phyloP scores from a whole-genome alignment of 495 filamentous ascomycete genomes.

The Amorphotheca resinae region DNA sequence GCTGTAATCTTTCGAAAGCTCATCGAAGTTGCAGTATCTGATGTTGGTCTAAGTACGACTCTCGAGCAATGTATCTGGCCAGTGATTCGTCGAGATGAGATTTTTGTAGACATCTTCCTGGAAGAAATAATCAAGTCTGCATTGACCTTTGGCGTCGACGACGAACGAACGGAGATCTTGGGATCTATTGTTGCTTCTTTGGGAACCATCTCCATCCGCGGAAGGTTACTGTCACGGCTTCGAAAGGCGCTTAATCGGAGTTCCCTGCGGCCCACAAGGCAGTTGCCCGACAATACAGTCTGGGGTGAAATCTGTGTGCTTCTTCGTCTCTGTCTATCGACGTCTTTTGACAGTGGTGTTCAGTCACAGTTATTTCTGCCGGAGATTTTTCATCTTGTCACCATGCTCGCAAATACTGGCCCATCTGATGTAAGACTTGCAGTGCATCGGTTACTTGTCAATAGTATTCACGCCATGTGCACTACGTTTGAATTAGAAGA shows the following conservation, averaged over 20 bases:
- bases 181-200: conserved; percentile 47
- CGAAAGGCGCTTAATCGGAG: conserved; percentile 51
- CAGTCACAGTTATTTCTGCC: conserved; percentile 52
- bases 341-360: conserved; percentile 51
- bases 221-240: conserved; percentile 46
- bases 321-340: conserved; percentile 47
- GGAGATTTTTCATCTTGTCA: conserved; percentile 54
- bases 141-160: conserved; percentile 38
- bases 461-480: conserved; percentile 52
- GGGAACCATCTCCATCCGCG: conserved; percentile 47
- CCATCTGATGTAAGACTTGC: conserved; percentile 37
- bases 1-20: conserved; percentile 48
- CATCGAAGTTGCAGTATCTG: conserved; percentile 45
- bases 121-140: conserved; percentile 51
- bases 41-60: conserved; percentile 41
- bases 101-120: conserved; percentile 47
- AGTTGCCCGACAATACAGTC: conserved; percentile 47
- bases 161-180: conserved; percentile 45
- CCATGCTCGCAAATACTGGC: conserved; percentile 52
- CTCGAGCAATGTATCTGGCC: conserved; percentile 51
- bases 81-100: conserved; percentile 47
- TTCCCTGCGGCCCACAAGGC: conserved; percentile 46
- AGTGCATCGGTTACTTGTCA: conserved; percentile 48
- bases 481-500: conserved; percentile 48
- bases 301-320: conserved; percentile 54